phyloP scores from a whole-genome alignment of 2,329 filamentous ascomycete genomes.

The Aspergillus bombycis region DNA sequence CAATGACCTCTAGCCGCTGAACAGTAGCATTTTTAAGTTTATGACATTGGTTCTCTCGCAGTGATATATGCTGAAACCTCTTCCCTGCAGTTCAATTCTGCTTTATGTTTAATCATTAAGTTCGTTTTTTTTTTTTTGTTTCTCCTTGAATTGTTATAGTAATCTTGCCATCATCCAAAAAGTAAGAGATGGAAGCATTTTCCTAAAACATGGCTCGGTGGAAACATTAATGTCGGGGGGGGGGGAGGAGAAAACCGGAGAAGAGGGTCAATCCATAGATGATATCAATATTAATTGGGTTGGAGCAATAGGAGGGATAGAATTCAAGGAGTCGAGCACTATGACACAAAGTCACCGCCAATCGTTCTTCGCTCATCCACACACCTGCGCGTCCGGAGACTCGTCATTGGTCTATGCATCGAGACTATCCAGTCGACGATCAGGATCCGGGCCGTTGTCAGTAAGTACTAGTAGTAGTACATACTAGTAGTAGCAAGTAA shows the following conservation, averaged over 20 bases:
- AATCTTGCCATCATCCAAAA: neutral
- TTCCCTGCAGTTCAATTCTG: neutral
- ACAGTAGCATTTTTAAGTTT: neutral
- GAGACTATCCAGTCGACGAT: neutral
- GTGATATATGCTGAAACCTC: neutral
- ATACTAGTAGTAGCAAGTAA: neutral
- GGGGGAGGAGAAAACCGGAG: neutral
- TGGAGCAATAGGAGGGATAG: neutral
- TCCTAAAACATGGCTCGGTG: neutral
- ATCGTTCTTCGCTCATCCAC: conserved; percentile 12
- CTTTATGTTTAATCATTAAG: neutral
- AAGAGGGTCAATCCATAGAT: neutral
- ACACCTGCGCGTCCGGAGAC: conserved; percentile 24
- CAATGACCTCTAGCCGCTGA: neutral
- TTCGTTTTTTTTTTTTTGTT: neutral
- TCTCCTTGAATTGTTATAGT: neutral
- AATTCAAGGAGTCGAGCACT: neutral
- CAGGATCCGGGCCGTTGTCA: neutral
- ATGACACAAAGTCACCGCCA: conserved; percentile 7
- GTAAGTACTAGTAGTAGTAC: neutral
- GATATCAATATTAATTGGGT: neutral
- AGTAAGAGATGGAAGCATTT: neutral
- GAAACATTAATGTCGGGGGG: neutral
- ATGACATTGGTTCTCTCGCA: no score
- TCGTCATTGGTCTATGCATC: conserved; percentile 29